Conservation (phyloP, 2,329 filamentous ascomycete species). For the Calonectria crousiana region DNA sequence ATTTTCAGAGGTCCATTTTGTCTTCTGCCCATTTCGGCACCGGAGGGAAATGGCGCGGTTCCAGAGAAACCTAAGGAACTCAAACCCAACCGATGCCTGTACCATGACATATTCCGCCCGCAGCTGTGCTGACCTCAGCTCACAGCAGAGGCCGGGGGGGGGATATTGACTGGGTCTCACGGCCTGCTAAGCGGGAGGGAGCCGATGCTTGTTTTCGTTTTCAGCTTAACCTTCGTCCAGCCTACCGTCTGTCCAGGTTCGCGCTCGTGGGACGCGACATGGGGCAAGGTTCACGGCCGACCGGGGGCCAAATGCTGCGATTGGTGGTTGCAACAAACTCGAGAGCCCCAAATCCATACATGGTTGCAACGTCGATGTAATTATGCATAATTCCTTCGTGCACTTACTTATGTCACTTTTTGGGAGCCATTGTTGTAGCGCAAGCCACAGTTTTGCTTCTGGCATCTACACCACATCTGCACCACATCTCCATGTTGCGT, state of each 20-base stretch:
- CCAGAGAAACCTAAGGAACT: background rate
- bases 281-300: background rate
- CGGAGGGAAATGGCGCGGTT: background rate
- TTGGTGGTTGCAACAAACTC: background rate
- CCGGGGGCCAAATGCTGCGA: background rate
- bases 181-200: background rate
- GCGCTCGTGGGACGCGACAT: background rate
- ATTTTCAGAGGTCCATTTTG: background rate
- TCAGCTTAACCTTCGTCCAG: background rate
- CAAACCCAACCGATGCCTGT: background rate
- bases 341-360: background rate
- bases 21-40: background rate
- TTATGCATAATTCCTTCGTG: constrained; percentile 21
- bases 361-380: constrained; percentile 2
- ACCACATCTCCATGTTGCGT: background rate
- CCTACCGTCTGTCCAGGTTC: background rate
- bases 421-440: background rate
- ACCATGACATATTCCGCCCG: background rate
- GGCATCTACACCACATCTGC: background rate
- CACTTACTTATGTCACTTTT: background rate
- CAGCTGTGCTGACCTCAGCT: background rate
- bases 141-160: background rate
- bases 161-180: background rate
- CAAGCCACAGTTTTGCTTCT: background rate
- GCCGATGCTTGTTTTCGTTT: background rate